Evolutionary conservation across 768 basidiomycete genomes (phyloP).

Genomic region (Russula abietina): DNA sequence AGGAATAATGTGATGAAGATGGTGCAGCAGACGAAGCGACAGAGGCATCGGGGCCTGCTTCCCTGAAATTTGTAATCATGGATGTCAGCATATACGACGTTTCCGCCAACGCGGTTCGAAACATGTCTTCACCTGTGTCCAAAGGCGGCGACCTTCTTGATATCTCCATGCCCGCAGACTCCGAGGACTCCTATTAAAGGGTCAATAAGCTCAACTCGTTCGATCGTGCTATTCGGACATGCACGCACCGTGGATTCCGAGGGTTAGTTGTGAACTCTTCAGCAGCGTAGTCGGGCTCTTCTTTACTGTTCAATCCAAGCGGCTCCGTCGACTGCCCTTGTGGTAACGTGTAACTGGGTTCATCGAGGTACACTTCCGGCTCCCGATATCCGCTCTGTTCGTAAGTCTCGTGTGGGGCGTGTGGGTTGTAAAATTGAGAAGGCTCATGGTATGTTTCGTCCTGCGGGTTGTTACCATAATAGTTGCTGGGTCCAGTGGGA

Average conservation of each 20-base stretch:
- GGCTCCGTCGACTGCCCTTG: constrained; percentile 2
- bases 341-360: constrained; percentile 17
- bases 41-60: constrained; percentile 52
- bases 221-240: neutral
- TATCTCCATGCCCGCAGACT: constrained; percentile 20
- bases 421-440: constrained; percentile 34
- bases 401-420: constrained; percentile 47
- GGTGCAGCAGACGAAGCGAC: constrained; percentile 73
- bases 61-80: constrained; percentile 47
- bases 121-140: constrained; percentile 21
- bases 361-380: constrained; percentile 27
- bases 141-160: constrained; percentile 21
- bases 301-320: neutral
- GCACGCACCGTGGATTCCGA: constrained; percentile 5
- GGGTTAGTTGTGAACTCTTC: neutral
- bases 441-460: constrained; percentile 22
- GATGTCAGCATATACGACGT: neutral
- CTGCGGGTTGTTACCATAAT: constrained; percentile 5
- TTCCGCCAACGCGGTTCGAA: neutral
- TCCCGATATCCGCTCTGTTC: constrained; percentile 40
- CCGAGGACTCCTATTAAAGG: constrained; percentile 6
- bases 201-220: neutral
- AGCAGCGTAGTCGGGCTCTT: neutral
- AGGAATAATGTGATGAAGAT: constrained; percentile 60
- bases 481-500: neutral